These are phyloP conservation scores for Colletotrichum musae DNA, from an alignment of 2,329 filamentous ascomycete genomes.

Conservation along the genomic window DNA sequence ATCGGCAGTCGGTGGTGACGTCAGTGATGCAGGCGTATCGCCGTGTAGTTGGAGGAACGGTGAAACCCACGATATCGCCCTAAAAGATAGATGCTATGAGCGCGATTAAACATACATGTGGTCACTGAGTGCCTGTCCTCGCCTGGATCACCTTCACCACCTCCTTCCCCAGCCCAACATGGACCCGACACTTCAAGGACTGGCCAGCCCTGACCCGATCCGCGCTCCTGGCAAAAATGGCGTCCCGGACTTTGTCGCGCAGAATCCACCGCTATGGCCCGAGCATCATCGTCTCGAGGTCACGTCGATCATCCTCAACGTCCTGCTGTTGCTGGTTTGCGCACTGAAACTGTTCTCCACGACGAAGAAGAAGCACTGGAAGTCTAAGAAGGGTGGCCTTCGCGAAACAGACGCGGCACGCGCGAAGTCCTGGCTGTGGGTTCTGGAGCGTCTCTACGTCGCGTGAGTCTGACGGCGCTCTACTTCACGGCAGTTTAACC, in stretches of 20 bases:
- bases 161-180: too few relatives aligned
- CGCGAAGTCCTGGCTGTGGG: slow-evolving; percentile 8
- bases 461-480: background rate
- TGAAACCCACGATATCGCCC: background rate
- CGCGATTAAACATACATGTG: too few relatives aligned
- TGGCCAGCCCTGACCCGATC: background rate
- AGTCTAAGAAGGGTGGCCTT: background rate
- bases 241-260: background rate
- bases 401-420: background rate
- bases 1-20: background rate
- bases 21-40: background rate
- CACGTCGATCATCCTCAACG: background rate
- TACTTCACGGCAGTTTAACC: too few relatives aligned
- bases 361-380: background rate
- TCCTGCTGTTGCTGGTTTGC: background rate
- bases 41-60: background rate
- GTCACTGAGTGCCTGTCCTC: too few relatives aligned
- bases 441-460: background rate
- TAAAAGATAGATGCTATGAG: background rate
- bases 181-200: background rate
- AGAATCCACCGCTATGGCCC: background rate
- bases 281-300: background rate
- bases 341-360: background rate
- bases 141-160: too few relatives aligned
- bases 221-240: background rate